Percentiles rank a stretch among this genome's conserved stretches.
Conservation (phyloP, 495 filamentous ascomycete genomes). For the Penicillium dipodomyicola region DNA sequence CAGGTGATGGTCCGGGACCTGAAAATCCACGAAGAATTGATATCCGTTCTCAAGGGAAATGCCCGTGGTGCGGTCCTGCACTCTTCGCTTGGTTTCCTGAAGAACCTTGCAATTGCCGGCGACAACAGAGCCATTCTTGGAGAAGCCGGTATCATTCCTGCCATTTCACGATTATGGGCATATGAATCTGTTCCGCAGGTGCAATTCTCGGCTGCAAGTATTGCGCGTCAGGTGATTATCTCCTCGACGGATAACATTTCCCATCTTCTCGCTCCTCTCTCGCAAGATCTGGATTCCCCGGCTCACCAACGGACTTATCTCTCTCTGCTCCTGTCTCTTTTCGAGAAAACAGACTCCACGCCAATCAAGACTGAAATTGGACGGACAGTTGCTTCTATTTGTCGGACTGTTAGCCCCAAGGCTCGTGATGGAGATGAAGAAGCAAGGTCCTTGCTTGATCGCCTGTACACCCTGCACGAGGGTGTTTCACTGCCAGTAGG, state of each 20-base stretch:
- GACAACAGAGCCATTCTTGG: constrained; percentile 61
- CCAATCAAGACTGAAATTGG: constrained; percentile 74
- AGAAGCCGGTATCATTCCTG: constrained; percentile 47
- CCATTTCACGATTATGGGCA: constrained; percentile 60
- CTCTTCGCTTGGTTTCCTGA: constrained; percentile 69
- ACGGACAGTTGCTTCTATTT: constrained; percentile 61
- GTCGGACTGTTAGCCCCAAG: constrained; percentile 54
- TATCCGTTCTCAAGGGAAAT: constrained; percentile 48
- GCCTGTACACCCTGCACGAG: constrained; percentile 52
- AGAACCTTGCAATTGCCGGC: constrained; percentile 70
- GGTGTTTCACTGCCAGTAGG: constrained; percentile 54
- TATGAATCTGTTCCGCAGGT: constrained; percentile 63
- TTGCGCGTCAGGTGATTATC: constrained; percentile 63
- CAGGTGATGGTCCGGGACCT: constrained; percentile 52
- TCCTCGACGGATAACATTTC: constrained; percentile 58
- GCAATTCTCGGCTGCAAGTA: constrained; percentile 65
- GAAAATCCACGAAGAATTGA: constrained; percentile 55
- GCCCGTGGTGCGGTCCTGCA: constrained; percentile 57
- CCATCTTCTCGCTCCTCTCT: constrained; percentile 42
- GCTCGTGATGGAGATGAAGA: constrained; percentile 28
- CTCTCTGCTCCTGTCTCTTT: constrained; percentile 59
- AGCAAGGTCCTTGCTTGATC: constrained; percentile 33
- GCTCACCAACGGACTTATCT: constrained; percentile 49
- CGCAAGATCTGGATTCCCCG: constrained; percentile 38
- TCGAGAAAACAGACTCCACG: constrained; percentile 54